A percentile compares a stretch with the other conserved stretches of the same genome.
Evolutionary conservation across 495 filamentous ascomycete genomes (phyloP).

Genomic region (Platismatia glauca): DNA sequence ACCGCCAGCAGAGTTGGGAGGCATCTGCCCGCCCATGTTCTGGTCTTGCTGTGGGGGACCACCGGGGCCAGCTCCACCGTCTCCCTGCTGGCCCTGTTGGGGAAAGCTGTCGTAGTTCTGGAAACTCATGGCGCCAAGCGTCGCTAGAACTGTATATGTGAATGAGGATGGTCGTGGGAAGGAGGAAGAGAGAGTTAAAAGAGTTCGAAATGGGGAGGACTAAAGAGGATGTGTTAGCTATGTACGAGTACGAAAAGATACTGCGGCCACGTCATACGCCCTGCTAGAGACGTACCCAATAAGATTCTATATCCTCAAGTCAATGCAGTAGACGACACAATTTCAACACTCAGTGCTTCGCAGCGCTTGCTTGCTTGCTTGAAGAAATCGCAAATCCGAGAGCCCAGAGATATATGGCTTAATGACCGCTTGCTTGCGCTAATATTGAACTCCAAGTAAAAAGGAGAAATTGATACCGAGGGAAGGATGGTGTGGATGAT

Average conservation of each 20-base stretch:
- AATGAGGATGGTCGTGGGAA: slow-evolving; percentile 13
- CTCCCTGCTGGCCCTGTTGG: slow-evolving; percentile 42
- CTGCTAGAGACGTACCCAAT: not conserved
- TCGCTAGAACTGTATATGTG: slow-evolving; percentile 12
- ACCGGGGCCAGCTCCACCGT: slow-evolving; percentile 45
- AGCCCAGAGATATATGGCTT: slow-evolving; percentile 12
- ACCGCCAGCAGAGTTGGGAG: slow-evolving; percentile 43
- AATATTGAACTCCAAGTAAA: slow-evolving; percentile 3
- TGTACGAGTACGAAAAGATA: not conserved
- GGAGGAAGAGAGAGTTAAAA: not conserved
- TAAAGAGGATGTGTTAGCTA: not conserved
- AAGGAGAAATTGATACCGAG: not conserved
- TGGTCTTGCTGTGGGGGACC: slow-evolving; percentile 44
- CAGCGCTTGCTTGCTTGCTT: slow-evolving; percentile 7
- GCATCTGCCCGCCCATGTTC: slow-evolving; percentile 29
- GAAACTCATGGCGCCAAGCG: slow-evolving; percentile 39
- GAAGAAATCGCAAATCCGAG: slow-evolving; percentile 4
- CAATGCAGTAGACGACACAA: slow-evolving; percentile 5
- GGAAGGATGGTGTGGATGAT: not conserved
- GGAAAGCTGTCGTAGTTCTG: slow-evolving; percentile 51
- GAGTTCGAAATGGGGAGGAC: not conserved
- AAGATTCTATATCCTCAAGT: not conserved
- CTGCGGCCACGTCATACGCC: not conserved
- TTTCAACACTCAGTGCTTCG: slow-evolving; percentile 14
- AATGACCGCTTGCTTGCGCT: slow-evolving; percentile 4